These are phyloP conservation scores for Luzula sylvatica DNA, from an alignment of 176 grass and related monocot species.

Conservation along the genomic window DNA sequence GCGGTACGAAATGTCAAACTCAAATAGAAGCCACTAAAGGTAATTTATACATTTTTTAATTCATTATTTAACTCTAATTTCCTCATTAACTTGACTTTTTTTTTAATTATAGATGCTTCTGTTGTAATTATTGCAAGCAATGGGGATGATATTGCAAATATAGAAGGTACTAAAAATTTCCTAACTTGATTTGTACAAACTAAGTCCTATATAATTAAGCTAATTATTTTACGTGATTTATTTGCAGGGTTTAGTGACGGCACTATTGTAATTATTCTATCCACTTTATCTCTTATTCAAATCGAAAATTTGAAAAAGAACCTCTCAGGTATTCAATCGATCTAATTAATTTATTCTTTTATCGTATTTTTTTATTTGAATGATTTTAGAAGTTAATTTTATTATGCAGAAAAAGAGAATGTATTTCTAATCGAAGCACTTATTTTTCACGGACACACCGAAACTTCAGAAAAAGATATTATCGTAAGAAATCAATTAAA, in stretches of 20 bases:
- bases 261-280: constrained; percentile 46
- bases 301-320: constrained; percentile 47
- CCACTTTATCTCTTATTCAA: constrained; percentile 32
- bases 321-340: constrained; percentile 42
- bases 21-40: constrained; percentile 19
- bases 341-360: not conserved
- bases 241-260: constrained; percentile 34
- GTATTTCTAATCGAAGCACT: constrained; percentile 47
- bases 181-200: not conserved
- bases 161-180: constrained; percentile 35
- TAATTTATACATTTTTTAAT: not conserved
- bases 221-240: constrained; percentile 19
- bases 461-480: constrained; percentile 47
- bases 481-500: constrained; percentile 41
- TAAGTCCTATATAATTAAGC: no score
- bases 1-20: constrained; percentile 1
- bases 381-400: constrained; percentile 8
- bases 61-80: not conserved
- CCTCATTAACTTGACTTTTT: not conserved
- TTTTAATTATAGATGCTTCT: constrained; percentile 33
- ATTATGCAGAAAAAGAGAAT: constrained; percentile 45
- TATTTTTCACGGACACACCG: constrained; percentile 54
- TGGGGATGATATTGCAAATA: constrained; percentile 29
- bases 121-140: constrained; percentile 36
- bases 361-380: not conserved